Evolutionary conservation across 176 grass and related monocot species (phyloP).

Genomic region (Dactylis glomerata): DNA sequence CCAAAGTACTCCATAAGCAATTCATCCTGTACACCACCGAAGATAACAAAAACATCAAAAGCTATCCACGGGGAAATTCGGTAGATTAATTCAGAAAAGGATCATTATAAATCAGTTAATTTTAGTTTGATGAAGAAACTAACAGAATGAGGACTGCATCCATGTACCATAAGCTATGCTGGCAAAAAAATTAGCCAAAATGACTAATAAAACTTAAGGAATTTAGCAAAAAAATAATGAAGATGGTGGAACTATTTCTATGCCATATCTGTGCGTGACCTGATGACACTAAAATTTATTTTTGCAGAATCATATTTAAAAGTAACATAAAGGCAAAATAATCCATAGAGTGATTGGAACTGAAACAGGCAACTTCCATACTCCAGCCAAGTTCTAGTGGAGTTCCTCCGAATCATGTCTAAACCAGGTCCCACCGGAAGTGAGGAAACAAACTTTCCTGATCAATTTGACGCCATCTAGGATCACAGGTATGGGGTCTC

Average conservation of each 20-base stretch:
- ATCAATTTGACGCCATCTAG: too few species aligned
- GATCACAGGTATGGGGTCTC: too few species aligned
- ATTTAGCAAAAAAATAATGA: not conserved
- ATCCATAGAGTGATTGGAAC: not conserved
- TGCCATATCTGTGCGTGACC: not conserved
- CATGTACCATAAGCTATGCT: not conserved
- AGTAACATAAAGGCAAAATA: not conserved
- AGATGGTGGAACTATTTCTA: not conserved
- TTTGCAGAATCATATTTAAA: not conserved
- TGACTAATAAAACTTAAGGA: not conserved
- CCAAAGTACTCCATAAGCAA: conserved; percentile 84
- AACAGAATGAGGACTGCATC: not conserved
- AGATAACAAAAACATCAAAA: not conserved
- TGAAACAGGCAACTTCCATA: not conserved
- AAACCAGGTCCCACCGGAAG: not conserved
- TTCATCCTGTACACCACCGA: conserved; percentile 59
- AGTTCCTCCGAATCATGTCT: not conserved
- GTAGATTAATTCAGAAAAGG: not conserved
- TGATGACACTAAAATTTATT: not conserved
- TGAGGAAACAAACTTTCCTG: not conserved
- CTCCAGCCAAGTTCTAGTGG: not conserved
- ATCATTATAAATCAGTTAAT: not conserved
- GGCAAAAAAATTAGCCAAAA: not conserved
- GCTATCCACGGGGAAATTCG: not conserved
- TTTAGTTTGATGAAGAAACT: conserved; percentile 1